A percentile compares a stretch with the other conserved stretches of the same genome.
These are phyloP conservation scores for Nectriaceae sp. DNA, from an alignment of 2,329 filamentous ascomycete genomes.

Conservation along the genomic window DNA sequence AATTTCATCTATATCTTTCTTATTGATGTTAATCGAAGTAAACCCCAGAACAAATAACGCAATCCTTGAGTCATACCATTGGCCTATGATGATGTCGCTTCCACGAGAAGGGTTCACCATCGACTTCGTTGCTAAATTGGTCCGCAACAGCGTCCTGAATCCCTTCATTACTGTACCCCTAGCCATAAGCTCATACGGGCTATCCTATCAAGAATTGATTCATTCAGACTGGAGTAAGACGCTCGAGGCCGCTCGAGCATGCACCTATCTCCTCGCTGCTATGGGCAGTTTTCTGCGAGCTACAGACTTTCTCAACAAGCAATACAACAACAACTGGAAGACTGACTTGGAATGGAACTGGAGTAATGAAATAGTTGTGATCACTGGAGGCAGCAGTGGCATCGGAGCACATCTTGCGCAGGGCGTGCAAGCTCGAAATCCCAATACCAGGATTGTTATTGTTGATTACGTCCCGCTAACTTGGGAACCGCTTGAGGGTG, in stretches of 20 bases:
- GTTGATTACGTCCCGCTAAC: conserved; percentile 35
- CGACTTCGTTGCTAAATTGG: neutral
- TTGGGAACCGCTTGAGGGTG: conserved; percentile 25
- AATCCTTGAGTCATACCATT: too few species aligned
- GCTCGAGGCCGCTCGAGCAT: neutral
- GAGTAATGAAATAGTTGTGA: conserved; percentile 39
- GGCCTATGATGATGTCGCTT: neutral
- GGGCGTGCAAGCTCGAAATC: conserved; percentile 27
- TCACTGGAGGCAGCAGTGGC: conserved; percentile 56
- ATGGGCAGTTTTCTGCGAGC: neutral
- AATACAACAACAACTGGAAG: conserved; percentile 4
- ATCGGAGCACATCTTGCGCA: conserved; percentile 38
- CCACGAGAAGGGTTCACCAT: conserved; percentile 7
- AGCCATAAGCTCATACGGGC: neutral
- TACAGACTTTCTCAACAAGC: conserved; percentile 3
- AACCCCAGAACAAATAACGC: too few species aligned
- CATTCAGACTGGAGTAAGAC: too few species aligned
- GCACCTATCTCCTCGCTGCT: neutral
- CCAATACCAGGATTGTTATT: conserved; percentile 32
- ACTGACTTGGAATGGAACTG: conserved; percentile 29
- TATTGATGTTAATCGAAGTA: too few species aligned
- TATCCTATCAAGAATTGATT: neutral
- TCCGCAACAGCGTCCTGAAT: neutral
- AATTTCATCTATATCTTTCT: too few species aligned
- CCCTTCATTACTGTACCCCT: neutral